Base-by-base conservation (phyloP, 2,329 filamentous ascomycete genomes). In the Aspergillus pseudotamarii region DNA sequence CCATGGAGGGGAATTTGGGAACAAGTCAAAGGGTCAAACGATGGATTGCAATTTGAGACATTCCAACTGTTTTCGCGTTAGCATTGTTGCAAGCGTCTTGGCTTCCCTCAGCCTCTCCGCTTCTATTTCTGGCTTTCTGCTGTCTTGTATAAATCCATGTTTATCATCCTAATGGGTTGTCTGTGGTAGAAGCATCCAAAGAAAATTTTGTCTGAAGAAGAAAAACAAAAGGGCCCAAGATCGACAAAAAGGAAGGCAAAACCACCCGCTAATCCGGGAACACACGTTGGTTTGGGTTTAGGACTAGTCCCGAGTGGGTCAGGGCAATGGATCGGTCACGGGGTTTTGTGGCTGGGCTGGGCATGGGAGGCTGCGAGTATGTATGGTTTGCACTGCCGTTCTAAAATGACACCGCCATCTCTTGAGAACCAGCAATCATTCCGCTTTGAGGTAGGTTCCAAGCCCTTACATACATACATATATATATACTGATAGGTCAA, bases 31-130 rank as follows among this genome's bases (percentile, higher is more conserved):
- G 23, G 5, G 10, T 53, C 51, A 6, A 54, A 54, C 28, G 32
- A 11, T 53, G 28, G 16, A 8, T 34, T 19, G 32, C 34, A 21
- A 8, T 23, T 38, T 55, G 32, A 55, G 23, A 55, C 51, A 55
- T 55, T 55, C 34, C 51, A 55, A 32, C 51, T 55, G 32, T 5
- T 55, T 55, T 55, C 32, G 51, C 21, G 4, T 55, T 55, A 55
- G 51, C 23, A 55, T 23, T 16, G 19, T 54, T 38, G 34, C 51
- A 55, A 55, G 32, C 51, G 32, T 36, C 32, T 55, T 26, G 32
- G 46, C 46, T 30, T 50, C 26, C 26, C 26, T 30, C 46, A 50
- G 46, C 46, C 26, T 50, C 46, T 8, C 26, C 23, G 26, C 26
- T 50, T 19, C 26, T 30, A 16, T n/a, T 50, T 19, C 23, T 30